Evolutionary conservation across 1,284 basidiomycete species (phyloP).

Genomic region (Veloporphyrellus conicus): DNA sequence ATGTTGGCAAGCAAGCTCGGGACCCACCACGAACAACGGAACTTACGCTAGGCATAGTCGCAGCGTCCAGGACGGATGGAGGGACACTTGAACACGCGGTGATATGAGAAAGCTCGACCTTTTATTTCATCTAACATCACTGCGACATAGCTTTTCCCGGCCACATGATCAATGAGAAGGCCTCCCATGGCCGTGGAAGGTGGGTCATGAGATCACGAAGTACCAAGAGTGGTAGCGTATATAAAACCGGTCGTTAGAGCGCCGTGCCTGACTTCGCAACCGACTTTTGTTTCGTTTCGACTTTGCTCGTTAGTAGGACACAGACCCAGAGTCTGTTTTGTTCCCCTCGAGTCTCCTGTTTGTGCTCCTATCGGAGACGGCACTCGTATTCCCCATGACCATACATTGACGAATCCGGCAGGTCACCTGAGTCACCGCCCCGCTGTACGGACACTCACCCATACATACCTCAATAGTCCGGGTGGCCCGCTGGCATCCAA

Average conservation of each 20-base stretch:
- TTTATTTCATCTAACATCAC: slow-evolving; percentile 7
- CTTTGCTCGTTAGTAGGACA: neutral
- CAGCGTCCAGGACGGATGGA: slow-evolving; percentile 1
- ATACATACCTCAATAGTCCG: no score
- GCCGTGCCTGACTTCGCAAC: neutral
- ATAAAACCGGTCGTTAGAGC: neutral
- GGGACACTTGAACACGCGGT: neutral
- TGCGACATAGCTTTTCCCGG: neutral
- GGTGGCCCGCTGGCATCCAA: no score
- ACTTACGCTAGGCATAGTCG: slow-evolving; percentile 27
- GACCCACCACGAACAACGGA: neutral
- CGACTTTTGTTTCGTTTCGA: neutral
- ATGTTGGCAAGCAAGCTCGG: slow-evolving; percentile 4
- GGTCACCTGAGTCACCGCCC: no score
- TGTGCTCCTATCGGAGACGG: no score
- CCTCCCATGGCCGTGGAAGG: neutral
- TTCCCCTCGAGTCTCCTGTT: no score
- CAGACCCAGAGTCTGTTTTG: no score
- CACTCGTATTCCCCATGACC: no score
- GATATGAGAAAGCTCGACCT: neutral
- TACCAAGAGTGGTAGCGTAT: neutral
- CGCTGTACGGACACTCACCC: no score
- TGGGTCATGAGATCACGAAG: slow-evolving; percentile 1
- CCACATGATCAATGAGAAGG: slow-evolving; percentile 7
- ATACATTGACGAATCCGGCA: no score